Evolutionary conservation across 2,329 filamentous ascomycete genomes (phyloP), one percentile per base, ranked within the genome.

Genomic region (Ophiostoma montium): DNA sequence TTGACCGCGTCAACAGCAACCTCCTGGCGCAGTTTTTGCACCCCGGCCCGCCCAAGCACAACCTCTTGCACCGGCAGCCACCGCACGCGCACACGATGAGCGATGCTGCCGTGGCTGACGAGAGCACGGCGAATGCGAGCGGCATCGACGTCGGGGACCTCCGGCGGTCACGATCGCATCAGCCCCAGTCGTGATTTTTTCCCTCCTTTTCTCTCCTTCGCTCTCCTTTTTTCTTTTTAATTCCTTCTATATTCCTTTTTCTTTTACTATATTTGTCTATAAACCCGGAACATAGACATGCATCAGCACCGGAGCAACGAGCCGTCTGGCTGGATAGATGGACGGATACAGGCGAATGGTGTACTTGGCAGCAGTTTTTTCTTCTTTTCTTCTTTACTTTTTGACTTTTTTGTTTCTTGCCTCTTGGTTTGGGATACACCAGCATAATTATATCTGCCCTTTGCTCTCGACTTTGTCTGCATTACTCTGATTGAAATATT

Each of bases 11-110:
- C 35, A 65, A 67, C 43, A 64, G 64, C 52, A 71, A 67, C 54
- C 54, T 75, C 5, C 57, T 75, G 23, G 61, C 67, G 5, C 65
- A 68, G 45, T 62, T 75, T 23, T 59, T 75, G 12, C 72, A 72
- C 44, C 72, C 70, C 0, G 72, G 72, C 0, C 72, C 72, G 33
- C n/a, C 49, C 10, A 47, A 51, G 19, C 27, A 47, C 21, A 49
- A 45, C 48, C n/a, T 27, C 7, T 16, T 39, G 7, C 39, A 18
- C 2, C 10, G 6, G 27, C 44, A 32, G 11, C 41, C 47, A n/a
- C 31, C 36, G 2, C 45, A 35, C 5, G 48, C 45, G 3, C 47
- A 47, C 18, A 48, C 52, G 9, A 50, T 50, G 30, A 52, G 35
- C 38, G 54, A 56, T 8, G n/a, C 49, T 5, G 43, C 12, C 10